Base-by-base conservation (phyloP, 2,329 filamentous ascomycete genomes). In the Hirsutella minnesotensis region DNA sequence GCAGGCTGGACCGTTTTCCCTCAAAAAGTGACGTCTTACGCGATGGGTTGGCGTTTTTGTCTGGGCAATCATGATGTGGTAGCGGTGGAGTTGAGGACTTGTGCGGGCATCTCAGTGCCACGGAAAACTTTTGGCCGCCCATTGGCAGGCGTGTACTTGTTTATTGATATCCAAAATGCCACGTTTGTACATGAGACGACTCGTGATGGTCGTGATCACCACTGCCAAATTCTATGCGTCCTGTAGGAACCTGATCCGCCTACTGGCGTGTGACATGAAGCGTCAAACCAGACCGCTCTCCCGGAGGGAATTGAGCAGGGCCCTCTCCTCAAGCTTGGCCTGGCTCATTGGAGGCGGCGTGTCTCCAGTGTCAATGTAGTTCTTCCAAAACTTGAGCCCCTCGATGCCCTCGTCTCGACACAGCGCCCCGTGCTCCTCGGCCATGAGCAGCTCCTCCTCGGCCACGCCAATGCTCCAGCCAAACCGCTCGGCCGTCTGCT, bases 401-500 rank as follows among this genome's bases (percentile, higher is more conserved):
- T 95, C 89, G 13, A 96, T 77, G 4, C 87, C 83, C 54, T 94
- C 89, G 59, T 98, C 92, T 39, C 92, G 81, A 59, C 90, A 96
- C 18, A 98, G 60, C 3, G 80, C 78, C 0, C 92, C 92, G 44
- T 76, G 79, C 59, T 96, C 90, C 61, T 98, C 92, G 0, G 89
- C 89, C 90, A 98, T 95, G 58, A 95, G 86, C 12, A 98, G 70
- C 64, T 98, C 92, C 60, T 96, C 92, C 46, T 83, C 85, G 1
- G 92, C 92, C 19, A 98, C 90, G 9, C 92, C 92, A 8, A 98
- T 83, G 58, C 92, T 96, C 92, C 92, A 98, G 5, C 89, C 86
- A 62, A 98, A 98, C 40, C 79, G 72, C 60, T 94, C 86, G 0
- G 92, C 92, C 0, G 80, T 78, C 56, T 96, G 89, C 56, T 92